Conservation (phyloP, 306 rosid species). For the Prunus salicina region DNA sequence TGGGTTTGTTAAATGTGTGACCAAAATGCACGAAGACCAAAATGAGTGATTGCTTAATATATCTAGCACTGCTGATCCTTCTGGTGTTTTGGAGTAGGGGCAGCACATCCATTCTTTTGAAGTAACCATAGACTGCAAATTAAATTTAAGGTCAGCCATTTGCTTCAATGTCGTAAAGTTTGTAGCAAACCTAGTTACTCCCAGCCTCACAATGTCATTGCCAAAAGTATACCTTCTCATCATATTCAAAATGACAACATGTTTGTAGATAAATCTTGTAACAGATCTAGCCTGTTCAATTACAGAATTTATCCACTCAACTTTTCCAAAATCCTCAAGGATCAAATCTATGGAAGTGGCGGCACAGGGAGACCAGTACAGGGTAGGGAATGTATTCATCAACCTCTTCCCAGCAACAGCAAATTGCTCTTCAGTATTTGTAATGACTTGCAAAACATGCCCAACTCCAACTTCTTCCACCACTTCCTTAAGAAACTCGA, state of each 20-base stretch:
- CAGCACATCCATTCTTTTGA: slow-evolving; percentile 77
- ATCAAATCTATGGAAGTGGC: slow-evolving; percentile 49
- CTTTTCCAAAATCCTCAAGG: slow-evolving; percentile 63
- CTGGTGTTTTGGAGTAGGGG: slow-evolving; percentile 51
- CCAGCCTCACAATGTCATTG: slow-evolving; percentile 62
- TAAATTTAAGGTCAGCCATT: slow-evolving; percentile 67
- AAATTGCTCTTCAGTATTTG: slow-evolving; percentile 54
- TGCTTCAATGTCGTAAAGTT: slow-evolving; percentile 62
- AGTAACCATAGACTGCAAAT: slow-evolving; percentile 73
- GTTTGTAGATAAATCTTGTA: slow-evolving; percentile 64
- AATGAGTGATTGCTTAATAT: slow-evolving; percentile 48
- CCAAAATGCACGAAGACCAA: slow-evolving; percentile 66
- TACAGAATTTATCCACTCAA: slow-evolving; percentile 60
- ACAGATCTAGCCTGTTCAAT: slow-evolving; percentile 69
- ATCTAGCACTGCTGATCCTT: slow-evolving; percentile 60
- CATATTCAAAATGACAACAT: slow-evolving; percentile 55
- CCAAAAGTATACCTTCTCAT: slow-evolving; percentile 66
- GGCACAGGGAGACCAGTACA: slow-evolving; percentile 73
- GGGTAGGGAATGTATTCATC: slow-evolving; percentile 54
- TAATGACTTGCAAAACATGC: slow-evolving; percentile 66
- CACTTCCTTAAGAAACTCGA: slow-evolving; percentile 51
- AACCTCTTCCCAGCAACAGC: slow-evolving; percentile 50
- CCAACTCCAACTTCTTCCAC: slow-evolving; percentile 67
- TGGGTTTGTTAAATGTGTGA: slow-evolving; percentile 55
- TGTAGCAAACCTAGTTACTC: slow-evolving; percentile 45